Evolutionary conservation across 2,329 filamentous ascomycete genomes (phyloP).

Genomic region (Colletotrichum theobromicola): DNA sequence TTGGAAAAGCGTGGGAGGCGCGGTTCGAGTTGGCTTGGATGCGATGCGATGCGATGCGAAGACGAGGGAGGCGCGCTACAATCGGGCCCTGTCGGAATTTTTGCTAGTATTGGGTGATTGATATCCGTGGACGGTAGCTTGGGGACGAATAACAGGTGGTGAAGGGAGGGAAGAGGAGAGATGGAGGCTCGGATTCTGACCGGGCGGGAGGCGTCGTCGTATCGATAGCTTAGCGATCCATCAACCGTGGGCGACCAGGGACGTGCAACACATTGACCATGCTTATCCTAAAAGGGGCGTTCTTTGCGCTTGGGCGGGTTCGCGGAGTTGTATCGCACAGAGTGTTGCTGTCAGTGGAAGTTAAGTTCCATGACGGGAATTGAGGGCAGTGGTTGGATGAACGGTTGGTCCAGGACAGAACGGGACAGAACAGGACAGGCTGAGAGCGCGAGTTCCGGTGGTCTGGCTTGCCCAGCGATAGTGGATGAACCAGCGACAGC

Average conservation of each 20-base stretch:
- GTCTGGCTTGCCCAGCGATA: neutral
- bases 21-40: neutral
- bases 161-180: slow-evolving; percentile 8
- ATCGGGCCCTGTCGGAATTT: slow-evolving; percentile 7
- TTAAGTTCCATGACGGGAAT: neutral
- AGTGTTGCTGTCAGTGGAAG: neutral
- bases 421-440: neutral
- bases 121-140: neutral
- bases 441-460: neutral
- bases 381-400: neutral
- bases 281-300: neutral
- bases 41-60: neutral
- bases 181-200: slow-evolving; percentile 20
- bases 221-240: slow-evolving; percentile 5
- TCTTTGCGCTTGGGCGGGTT: neutral
- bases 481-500: neutral
- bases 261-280: neutral
- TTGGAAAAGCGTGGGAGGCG: neutral
- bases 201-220: slow-evolving; percentile 18
- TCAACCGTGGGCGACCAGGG: neutral
- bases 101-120: slow-evolving; percentile 6
- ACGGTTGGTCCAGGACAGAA: neutral
- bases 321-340: neutral
- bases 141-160: neutral
- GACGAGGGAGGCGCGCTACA: neutral